A percentile compares a stretch with the other conserved stretches of the same genome.
Evolutionary conservation across 2,329 filamentous ascomycete species (phyloP).

Genomic region (Ambrosiella xylebori): DNA sequence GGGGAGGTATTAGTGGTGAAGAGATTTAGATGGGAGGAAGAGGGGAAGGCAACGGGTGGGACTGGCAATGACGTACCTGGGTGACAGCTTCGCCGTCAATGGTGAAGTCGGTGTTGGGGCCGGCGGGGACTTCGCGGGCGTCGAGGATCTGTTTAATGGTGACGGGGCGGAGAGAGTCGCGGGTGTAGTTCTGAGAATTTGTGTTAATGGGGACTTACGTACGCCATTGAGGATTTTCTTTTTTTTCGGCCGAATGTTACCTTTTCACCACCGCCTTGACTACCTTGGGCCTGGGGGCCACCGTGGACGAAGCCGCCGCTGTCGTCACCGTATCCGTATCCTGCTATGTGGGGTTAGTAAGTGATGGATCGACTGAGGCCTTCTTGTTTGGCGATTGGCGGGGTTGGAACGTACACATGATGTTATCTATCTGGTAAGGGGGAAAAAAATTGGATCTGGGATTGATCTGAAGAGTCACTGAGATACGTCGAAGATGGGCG

Average conservation of each 20-base stretch:
- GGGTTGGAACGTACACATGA: background rate
- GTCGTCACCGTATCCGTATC: constrained; percentile 35
- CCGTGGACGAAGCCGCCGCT: constrained; percentile 44
- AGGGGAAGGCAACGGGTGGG: background rate
- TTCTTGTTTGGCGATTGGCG: background rate
- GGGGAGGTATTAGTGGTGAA: background rate
- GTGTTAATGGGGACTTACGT: background rate
- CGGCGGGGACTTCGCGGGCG: constrained; percentile 55
- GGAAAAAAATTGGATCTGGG: background rate
- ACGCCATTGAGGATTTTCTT: background rate
- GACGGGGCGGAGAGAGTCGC: constrained; percentile 80
- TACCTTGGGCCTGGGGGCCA: constrained; percentile 39
- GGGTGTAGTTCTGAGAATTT: constrained; percentile 38
- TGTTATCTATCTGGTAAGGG: background rate
- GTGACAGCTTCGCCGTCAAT: constrained; percentile 63
- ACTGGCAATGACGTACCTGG: constrained; percentile 24
- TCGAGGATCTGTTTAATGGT: constrained; percentile 91
- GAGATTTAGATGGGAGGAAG: background rate
- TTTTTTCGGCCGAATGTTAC: constrained; percentile 16
- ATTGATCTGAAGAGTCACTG: background rate
- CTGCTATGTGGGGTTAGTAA: constrained; percentile 1
- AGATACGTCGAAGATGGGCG: background rate
- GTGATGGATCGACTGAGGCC: background rate
- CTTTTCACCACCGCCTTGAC: constrained; percentile 29
- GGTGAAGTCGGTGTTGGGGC: constrained; percentile 47